Conservation (phyloP, 306 rosid genomes). For the Pterocarpus santalinus region DNA sequence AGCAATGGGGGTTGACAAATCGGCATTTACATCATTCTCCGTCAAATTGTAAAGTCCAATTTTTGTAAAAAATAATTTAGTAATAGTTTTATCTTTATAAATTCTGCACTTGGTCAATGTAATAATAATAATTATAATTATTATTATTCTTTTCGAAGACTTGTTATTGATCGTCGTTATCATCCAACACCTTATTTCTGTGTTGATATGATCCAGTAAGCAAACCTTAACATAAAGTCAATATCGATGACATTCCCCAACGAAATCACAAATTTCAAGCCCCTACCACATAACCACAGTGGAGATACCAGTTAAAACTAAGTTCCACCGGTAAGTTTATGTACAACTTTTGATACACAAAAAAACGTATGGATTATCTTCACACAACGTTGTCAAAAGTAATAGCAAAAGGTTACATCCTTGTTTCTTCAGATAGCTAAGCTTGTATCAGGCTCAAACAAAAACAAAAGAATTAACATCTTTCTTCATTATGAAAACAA, state of each 20-base stretch:
- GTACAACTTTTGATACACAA: neutral
- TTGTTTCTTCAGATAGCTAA: slow-evolving; percentile 9
- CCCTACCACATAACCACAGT: neutral
- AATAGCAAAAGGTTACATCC: slow-evolving; percentile 34
- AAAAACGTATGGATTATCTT: neutral
- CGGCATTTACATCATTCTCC: too few species aligned
- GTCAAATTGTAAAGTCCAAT: too few species aligned
- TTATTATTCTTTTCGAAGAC: too few species aligned
- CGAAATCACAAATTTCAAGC: neutral
- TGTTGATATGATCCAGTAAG: neutral
- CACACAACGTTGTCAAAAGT: slow-evolving; percentile 22
- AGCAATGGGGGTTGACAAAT: too few species aligned
- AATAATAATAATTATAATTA: too few species aligned
- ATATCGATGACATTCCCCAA: neutral
- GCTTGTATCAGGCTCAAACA: slow-evolving; percentile 11
- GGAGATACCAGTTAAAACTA: neutral
- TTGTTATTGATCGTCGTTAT: too few species aligned
- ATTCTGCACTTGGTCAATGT: too few species aligned
- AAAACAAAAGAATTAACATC: neutral
- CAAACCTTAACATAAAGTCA: neutral
- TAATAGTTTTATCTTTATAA: neutral
- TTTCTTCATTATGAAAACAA: slow-evolving; percentile 24
- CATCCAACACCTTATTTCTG: too few species aligned
- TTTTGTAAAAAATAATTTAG: neutral
- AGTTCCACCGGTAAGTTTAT: neutral